phyloP scores from a whole-genome alignment of 805 yeast species.

The Lipomyces starkeyi region DNA sequence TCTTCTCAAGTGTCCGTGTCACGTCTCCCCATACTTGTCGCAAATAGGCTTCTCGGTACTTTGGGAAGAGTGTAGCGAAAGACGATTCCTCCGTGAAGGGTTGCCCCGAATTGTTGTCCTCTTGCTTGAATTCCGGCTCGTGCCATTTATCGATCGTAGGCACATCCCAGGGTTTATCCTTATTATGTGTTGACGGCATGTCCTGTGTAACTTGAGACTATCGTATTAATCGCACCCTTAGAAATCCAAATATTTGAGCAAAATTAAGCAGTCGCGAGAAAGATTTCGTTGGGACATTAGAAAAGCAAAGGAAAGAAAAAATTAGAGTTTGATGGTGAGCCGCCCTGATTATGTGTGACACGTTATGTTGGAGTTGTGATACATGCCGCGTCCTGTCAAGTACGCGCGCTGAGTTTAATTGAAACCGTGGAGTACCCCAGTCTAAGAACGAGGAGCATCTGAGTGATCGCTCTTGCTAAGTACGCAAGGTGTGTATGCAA shows the following conservation, averaged over 20 bases:
- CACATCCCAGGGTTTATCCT: conserved; percentile 73
- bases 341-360: neutral
- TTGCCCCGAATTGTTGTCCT: conserved; percentile 82
- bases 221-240: neutral
- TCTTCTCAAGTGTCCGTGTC: conserved; percentile 71
- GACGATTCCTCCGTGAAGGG: conserved; percentile 96
- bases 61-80: conserved; percentile 93
- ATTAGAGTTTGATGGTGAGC: neutral
- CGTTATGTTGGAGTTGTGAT: neutral
- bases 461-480: neutral
- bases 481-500: neutral
- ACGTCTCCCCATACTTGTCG: conserved; percentile 94
- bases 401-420: neutral
- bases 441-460: too few relatives aligned
- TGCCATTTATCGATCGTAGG: conserved; percentile 63
- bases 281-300: neutral
- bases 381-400: neutral
- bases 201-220: conserved; percentile 8
- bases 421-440: neutral
- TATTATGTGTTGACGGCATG: conserved; percentile 93
- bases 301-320: neutral
- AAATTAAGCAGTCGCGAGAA: neutral
- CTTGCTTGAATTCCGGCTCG: conserved; percentile 84
- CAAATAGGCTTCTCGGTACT: conserved; percentile 90
- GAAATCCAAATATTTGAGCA: neutral